Percentiles rank a stretch among this genome's conserved stretches.
Evolutionary conservation across 345 rosid species (phyloP).

Genomic region (Dipteronia dyeriana): DNA sequence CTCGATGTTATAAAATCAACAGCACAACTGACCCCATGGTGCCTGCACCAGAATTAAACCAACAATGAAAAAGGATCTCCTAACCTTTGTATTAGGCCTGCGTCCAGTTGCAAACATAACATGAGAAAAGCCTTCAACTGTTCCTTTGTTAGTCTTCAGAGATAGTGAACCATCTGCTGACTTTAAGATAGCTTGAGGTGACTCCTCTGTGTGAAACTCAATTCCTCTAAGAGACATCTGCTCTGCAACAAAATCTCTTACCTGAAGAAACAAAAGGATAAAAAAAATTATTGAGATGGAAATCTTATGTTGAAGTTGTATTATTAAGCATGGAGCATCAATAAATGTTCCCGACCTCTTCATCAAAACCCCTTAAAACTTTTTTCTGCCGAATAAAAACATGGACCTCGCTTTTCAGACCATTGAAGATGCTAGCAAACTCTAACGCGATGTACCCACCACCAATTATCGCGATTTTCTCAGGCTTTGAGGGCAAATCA

Average conservation of each 20-base stretch:
- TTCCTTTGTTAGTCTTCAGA: slow-evolving; percentile 84
- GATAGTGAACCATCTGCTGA: slow-evolving; percentile 79
- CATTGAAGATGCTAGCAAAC: slow-evolving; percentile 91
- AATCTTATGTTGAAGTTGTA: not conserved
- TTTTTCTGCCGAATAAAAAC: slow-evolving; percentile 91
- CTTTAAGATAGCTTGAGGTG: slow-evolving; percentile 81
- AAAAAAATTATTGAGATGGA: not conserved
- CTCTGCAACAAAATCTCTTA: slow-evolving; percentile 87
- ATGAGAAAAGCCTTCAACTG: slow-evolving; percentile 85
- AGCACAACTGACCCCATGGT: not conserved
- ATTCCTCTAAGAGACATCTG: slow-evolving; percentile 92
- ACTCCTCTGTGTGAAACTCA: slow-evolving; percentile 85
- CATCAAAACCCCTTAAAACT: slow-evolving; percentile 93
- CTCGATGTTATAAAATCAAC: slow-evolving; percentile 2
- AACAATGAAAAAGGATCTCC: slow-evolving; percentile 7
- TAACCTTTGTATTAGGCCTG: slow-evolving; percentile 86
- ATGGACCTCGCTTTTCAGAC: slow-evolving; percentile 80
- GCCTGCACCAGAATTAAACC: not conserved
- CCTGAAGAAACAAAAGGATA: slow-evolving; percentile 37
- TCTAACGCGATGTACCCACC: slow-evolving; percentile 93
- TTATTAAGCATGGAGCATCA: slow-evolving; percentile 10
- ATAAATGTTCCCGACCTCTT: slow-evolving; percentile 57
- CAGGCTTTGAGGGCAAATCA: slow-evolving; percentile 85
- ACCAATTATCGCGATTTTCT: slow-evolving; percentile 82
- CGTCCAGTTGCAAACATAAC: slow-evolving; percentile 99